Evolutionary conservation across 805 yeast genomes (phyloP), one percentile per base, ranked within the genome.

Genomic region (Teunomyces stri): DNA sequence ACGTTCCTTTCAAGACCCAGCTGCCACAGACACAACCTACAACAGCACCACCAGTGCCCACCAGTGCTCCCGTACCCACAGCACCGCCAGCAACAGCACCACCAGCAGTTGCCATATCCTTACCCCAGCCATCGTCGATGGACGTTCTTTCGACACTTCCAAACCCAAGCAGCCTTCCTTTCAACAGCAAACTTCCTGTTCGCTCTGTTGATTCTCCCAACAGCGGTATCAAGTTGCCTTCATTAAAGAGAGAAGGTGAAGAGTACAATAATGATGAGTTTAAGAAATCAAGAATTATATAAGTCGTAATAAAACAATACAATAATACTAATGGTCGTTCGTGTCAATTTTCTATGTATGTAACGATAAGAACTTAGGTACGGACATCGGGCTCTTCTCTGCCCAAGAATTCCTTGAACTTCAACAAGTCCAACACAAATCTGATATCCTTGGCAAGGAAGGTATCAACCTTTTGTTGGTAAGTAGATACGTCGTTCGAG

Each of bases 351-450:
- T 31, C 15, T 31, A 31, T 15, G 34, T 31, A 31, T 31, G 6
- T 13, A 30, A 12, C n/a, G n/a, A 6, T 30, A 31, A 31, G 20
- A 18, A 18, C 20, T 41, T 66, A 90, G 20, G 98, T 92, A 64
- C 77, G 82, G 49, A 92, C 99, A 60, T 89, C 92, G 25, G 99
- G 99, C 64, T 81, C 84, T 35, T 81, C 88, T 56, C 86, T 85
- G 50, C 94, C 96, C 54, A 91, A 78, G 57, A 72, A 78, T 62
- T 87, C 81, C 60, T 87, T 70, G 66, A 92, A 81, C 56, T 81
- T 77, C 63, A 92, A 78, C 66, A 89, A 84, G 30, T 74, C 64
- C 51, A 89, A 75, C 30, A 91, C 87, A 36, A 76, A 70, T 35
- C 71, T 56, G 52, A 92, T 80, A 57, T 85, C 89, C 4, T 74